Conservation (phyloP, 768 basidiomycete species). For the Coprinopsis marcescibilis region DNA sequence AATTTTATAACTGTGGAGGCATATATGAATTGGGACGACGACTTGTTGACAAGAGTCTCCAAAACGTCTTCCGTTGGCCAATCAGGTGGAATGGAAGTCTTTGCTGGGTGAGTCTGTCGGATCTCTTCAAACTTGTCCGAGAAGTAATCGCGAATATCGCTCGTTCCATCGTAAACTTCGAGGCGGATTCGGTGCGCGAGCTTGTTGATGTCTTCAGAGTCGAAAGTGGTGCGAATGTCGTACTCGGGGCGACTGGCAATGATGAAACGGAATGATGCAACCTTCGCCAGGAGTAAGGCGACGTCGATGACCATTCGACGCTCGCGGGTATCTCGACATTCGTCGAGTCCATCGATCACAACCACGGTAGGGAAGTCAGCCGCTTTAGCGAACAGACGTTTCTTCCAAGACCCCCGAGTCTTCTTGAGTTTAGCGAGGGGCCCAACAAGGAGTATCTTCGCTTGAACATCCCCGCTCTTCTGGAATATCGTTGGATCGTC, state of each 20-base stretch:
- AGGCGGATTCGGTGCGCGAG: constrained; percentile 1
- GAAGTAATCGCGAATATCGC: constrained; percentile 4
- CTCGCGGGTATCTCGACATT: constrained; percentile 5
- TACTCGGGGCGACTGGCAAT: constrained; percentile 12
- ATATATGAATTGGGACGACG: constrained; percentile 8
- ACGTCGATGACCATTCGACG: not conserved
- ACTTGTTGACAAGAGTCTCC: not conserved
- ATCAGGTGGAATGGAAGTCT: not conserved
- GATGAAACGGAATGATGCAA: not conserved
- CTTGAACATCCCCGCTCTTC: not conserved
- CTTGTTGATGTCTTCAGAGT: not conserved
- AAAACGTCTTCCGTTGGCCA: constrained; percentile 10
- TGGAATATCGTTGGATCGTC: not conserved
- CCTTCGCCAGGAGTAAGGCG: not conserved
- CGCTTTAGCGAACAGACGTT: not conserved
- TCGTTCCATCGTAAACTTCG: not conserved
- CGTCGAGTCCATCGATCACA: constrained; percentile 14
- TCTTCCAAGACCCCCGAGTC: not conserved
- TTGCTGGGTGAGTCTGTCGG: not conserved
- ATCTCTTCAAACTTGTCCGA: constrained; percentile 1
- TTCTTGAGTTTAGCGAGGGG: not conserved
- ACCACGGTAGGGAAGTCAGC: not conserved
- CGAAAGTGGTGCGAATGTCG: constrained; percentile 4
- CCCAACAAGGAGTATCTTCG: not conserved
- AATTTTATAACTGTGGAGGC: constrained; percentile 7